phyloP scores from a whole-genome alignment of 192 early-diverging fungal species.

The Coemansia biformis region DNA sequence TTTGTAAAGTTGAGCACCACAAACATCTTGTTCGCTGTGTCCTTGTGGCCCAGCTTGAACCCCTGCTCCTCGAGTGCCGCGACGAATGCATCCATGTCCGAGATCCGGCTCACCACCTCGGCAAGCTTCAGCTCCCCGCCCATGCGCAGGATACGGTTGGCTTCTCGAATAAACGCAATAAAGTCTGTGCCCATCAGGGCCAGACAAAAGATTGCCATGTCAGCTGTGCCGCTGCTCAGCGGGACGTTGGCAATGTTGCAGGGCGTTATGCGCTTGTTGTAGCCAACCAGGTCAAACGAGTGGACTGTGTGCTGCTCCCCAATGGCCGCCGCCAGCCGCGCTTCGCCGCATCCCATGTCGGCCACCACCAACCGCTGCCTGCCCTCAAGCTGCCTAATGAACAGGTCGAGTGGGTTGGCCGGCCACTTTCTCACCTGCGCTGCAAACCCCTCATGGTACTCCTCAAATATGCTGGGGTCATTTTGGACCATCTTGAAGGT shows the following conservation, averaged over 20 bases:
- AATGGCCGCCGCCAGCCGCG: conserved; percentile 69
- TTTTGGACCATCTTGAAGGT: conserved; percentile 72
- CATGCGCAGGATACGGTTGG: conserved; percentile 66
- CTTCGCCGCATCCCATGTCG: conserved; percentile 97
- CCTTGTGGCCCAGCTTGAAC: conserved; percentile 69
- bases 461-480: conserved; percentile 85
- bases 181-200: conserved; percentile 98
- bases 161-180: conserved; percentile 85
- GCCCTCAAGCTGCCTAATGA: conserved; percentile 60
- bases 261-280: conserved; percentile 72
- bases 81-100: conserved; percentile 74
- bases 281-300: conserved; percentile 85
- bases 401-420: conserved; percentile 84
- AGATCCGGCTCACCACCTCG: conserved; percentile 88
- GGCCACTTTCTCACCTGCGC: conserved; percentile 91
- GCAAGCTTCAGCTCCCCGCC: conserved; percentile 90
- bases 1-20: conserved; percentile 81
- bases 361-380: conserved; percentile 55
- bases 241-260: conserved; percentile 94
- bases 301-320: conserved; percentile 61
- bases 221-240: conserved; percentile 57
- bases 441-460: conserved; percentile 94
- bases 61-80: conserved; percentile 64
- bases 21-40: conserved; percentile 92
- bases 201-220: conserved; percentile 87